Percentiles rank a stretch among this genome's conserved stretches.
phyloP scores from a whole-genome alignment of 129 eudicot species.

The Pseudognaphalium luteoalbum region DNA sequence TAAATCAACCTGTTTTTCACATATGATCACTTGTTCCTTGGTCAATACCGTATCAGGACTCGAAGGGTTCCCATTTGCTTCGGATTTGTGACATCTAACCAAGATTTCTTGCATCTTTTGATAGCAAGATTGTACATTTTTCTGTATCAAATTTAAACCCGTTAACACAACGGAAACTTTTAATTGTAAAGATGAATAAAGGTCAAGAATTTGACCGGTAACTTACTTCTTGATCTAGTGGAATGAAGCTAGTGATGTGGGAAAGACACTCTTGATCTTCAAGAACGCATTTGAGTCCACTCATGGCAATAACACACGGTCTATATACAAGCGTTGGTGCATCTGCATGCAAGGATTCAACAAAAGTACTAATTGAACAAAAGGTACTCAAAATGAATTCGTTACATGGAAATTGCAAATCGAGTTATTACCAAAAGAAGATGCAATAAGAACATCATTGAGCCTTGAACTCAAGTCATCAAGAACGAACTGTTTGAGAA shows the following conservation, averaged over 20 bases:
- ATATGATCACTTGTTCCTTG: constrained; percentile 19
- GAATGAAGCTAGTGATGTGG: constrained; percentile 40
- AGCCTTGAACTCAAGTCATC: constrained; percentile 31
- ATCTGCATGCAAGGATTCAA: constrained; percentile 42
- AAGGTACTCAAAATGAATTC: no score
- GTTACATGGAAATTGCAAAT: no score
- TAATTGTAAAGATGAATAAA: no score
- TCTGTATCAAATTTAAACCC: constrained; percentile 29
- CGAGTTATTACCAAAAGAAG: constrained; percentile 44
- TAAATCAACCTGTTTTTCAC: constrained; percentile 36
- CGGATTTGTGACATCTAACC: constrained; percentile 8
- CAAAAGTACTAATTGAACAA: background rate
- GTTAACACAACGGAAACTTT: no score
- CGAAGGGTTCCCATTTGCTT: constrained; percentile 34
- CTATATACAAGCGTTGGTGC: constrained; percentile 38
- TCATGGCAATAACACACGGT: constrained; percentile 51
- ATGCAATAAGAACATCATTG: constrained; percentile 39
- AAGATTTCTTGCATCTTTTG: constrained; percentile 29
- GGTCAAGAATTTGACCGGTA: no score
- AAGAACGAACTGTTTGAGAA: constrained; percentile 14
- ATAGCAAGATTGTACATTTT: constrained; percentile 45
- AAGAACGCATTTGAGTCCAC: constrained; percentile 40
- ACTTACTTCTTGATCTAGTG: constrained; percentile 42
- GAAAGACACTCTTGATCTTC: constrained; percentile 32
- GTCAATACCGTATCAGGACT: constrained; percentile 58